Evolutionary conservation across 2,329 filamentous ascomycete genomes (phyloP).

Genomic region (Beauveria rudraprayagi): DNA sequence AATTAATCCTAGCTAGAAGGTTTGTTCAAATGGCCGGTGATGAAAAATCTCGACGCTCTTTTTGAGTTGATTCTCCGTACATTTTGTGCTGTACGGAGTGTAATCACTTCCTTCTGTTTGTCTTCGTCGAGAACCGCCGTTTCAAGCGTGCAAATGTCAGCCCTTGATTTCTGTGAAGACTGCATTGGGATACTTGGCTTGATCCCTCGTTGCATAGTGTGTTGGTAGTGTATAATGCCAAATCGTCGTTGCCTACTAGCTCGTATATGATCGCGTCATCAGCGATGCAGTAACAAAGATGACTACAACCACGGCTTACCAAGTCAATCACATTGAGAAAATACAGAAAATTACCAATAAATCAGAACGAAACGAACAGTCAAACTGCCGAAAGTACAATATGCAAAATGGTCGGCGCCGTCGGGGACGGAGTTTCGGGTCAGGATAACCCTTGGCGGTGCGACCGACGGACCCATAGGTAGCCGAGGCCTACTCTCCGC

Average conservation of each 20-base stretch:
- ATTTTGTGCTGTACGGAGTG: too few species aligned
- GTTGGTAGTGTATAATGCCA: too few species aligned
- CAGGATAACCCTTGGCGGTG: not conserved
- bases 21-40: too few species aligned
- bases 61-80: too few species aligned
- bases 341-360: not conserved
- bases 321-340: not conserved
- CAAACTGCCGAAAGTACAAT: not conserved
- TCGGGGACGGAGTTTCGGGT: slow-evolving; percentile 3
- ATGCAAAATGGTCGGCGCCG: not conserved
- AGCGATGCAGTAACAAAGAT: not conserved
- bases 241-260: not conserved
- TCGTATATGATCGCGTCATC: slow-evolving; percentile 8
- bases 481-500: slow-evolving; percentile 2
- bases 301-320: not conserved
- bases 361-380: not conserved
- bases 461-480: slow-evolving; percentile 6
- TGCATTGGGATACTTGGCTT: too few species aligned
- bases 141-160: too few species aligned
- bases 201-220: too few species aligned
- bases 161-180: too few species aligned
- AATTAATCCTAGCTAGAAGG: not conserved
- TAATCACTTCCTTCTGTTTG: too few species aligned
- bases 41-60: too few species aligned
- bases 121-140: too few species aligned